Conservation (phyloP, 257 asterid genomes). For the Petunia secreta region DNA sequence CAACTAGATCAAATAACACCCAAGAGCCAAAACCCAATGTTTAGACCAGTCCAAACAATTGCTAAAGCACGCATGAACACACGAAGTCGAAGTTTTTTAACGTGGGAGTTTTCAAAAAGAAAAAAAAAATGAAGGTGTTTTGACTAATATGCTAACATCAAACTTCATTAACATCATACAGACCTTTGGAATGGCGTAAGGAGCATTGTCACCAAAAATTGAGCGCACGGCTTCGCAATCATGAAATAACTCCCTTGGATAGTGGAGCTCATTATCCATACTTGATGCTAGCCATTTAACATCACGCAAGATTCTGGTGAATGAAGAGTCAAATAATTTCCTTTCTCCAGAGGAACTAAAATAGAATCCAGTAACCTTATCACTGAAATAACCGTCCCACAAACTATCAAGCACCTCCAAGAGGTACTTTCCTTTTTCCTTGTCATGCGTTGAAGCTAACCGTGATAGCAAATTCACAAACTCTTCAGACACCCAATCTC, state of each 20-base stretch:
- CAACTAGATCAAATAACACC: neutral
- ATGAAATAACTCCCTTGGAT: conserved; percentile 73
- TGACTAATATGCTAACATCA: neutral
- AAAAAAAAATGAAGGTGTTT: neutral
- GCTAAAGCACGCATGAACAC: neutral
- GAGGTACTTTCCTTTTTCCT: conserved; percentile 63
- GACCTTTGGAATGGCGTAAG: conserved; percentile 80
- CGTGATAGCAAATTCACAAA: conserved; percentile 54
- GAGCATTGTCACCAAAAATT: conserved; percentile 70
- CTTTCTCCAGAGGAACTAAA: conserved; percentile 51
- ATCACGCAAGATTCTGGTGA: conserved; percentile 56
- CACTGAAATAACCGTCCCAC: conserved; percentile 77
- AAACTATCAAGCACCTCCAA: conserved; percentile 80
- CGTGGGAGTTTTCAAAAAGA: neutral
- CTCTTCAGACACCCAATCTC: conserved; percentile 81
- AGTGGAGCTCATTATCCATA: conserved; percentile 56
- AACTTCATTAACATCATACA: conserved; percentile 26
- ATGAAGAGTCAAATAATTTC: conserved; percentile 58
- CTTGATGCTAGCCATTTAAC: conserved; percentile 69
- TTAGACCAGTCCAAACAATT: conserved; percentile 1
- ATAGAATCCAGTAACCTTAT: conserved; percentile 55
- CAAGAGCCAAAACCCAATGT: neutral
- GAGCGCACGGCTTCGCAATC: conserved; percentile 74
- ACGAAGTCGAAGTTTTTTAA: neutral
- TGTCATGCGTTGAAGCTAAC: conserved; percentile 52